Evolutionary conservation across 2,329 filamentous ascomycete species (phyloP).

Genomic region (Epichloe sibirici): DNA sequence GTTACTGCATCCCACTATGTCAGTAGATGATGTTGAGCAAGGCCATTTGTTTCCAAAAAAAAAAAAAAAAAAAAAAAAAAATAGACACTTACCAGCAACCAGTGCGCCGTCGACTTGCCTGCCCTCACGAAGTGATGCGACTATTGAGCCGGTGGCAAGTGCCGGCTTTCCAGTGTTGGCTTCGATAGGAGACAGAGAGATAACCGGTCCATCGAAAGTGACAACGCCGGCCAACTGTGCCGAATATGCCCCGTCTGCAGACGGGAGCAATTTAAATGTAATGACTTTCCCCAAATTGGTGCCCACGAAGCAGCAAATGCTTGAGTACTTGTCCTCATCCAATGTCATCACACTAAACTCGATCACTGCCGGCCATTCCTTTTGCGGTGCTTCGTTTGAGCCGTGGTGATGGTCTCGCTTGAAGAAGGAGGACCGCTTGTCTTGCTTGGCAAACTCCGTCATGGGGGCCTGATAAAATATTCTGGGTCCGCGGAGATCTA

Average conservation of each 20-base stretch:
- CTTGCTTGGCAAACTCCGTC: slow-evolving; percentile 61
- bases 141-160: slow-evolving; percentile 58
- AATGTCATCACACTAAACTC: slow-evolving; percentile 91
- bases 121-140: slow-evolving; percentile 67
- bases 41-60: no score
- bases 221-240: slow-evolving; percentile 59
- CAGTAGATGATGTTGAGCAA: not conserved
- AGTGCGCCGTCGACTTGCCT: slow-evolving; percentile 67
- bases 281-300: slow-evolving; percentile 73
- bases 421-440: slow-evolving; percentile 64
- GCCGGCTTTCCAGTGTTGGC: slow-evolving; percentile 66
- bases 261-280: slow-evolving; percentile 83
- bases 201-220: slow-evolving; percentile 54
- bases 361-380: slow-evolving; percentile 68
- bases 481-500: slow-evolving; percentile 78
- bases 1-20: slow-evolving; percentile 31
- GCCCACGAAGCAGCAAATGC: slow-evolving; percentile 83
- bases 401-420: slow-evolving; percentile 23
- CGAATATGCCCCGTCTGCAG: slow-evolving; percentile 53
- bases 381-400: slow-evolving; percentile 25
- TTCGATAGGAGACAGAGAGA: slow-evolving; percentile 70
- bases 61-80: not conserved
- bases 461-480: slow-evolving; percentile 68
- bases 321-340: slow-evolving; percentile 91
- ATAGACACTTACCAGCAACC: slow-evolving; percentile 49